These are phyloP conservation scores for Secale cereale DNA, from an alignment of 176 grass and related monocot genomes.

Conservation along the genomic window DNA sequence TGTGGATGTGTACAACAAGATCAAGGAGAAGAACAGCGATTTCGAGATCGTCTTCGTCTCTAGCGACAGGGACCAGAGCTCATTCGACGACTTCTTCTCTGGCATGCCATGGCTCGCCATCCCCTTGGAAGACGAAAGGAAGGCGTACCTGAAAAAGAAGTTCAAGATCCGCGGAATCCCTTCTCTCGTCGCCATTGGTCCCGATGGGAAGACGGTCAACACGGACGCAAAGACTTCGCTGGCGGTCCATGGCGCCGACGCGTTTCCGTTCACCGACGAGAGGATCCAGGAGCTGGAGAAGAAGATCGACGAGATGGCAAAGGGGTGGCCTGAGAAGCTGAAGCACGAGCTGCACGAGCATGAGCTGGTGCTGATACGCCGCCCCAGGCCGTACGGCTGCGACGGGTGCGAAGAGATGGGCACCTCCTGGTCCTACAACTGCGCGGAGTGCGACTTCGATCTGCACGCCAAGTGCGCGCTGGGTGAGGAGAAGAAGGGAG, in stretches of 20 bases:
- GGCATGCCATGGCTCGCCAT: constrained; percentile 85
- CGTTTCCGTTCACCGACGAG: constrained; percentile 76
- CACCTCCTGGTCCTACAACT: constrained; percentile 51
- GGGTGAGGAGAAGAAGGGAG: constrained; percentile 9
- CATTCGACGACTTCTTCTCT: constrained; percentile 62
- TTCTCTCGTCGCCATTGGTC: constrained; percentile 73
- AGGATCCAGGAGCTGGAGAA: constrained; percentile 51
- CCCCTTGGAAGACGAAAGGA: constrained; percentile 68
- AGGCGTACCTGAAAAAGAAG: constrained; percentile 31
- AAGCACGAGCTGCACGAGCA: constrained; percentile 74
- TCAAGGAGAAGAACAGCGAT: constrained; percentile 63
- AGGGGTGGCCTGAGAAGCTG: constrained; percentile 68
- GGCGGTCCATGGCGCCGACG: constrained; percentile 52
- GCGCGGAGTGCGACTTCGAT: constrained; percentile 51
- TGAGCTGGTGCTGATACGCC: constrained; percentile 54
- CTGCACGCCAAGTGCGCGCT: constrained; percentile 68
- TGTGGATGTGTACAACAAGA: constrained; percentile 64
- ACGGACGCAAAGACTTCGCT: constrained; percentile 45
- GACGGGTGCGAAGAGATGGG: constrained; percentile 36
- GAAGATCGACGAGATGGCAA: constrained; percentile 47
- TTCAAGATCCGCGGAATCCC: constrained; percentile 56
- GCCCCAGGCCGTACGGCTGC: constrained; percentile 18
- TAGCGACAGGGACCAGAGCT: constrained; percentile 57
- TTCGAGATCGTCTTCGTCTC: constrained; percentile 87
- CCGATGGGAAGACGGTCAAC: constrained; percentile 51